Evolutionary conservation across 805 yeast genomes (phyloP), one percentile per base, ranked within the genome.

Genomic region (Starmerella vitae): DNA sequence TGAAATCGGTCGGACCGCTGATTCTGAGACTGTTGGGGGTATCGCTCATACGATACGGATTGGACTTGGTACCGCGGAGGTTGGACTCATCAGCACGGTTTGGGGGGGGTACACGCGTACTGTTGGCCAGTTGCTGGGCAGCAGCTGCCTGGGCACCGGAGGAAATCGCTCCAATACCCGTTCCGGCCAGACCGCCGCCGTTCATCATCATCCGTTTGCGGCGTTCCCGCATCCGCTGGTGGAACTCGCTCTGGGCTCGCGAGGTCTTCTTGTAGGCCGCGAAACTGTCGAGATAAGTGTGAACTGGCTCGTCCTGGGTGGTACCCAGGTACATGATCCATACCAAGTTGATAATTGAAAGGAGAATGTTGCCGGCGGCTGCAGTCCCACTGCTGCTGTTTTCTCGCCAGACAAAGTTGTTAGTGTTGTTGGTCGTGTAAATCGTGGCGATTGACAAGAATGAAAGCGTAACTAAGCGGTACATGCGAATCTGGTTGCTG

Each of bases 311-410:
- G 37, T 81, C 81, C 38, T 82, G 81, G 45, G 88, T 88, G 19
- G 93, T 79, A 21, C 97, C 97, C 56, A 78, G 82, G 60, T 84
- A 86, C 43, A 84, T 65, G 33, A 88, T 66, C 94, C 95, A 91
- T 43, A 81, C 62, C 34, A 86, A 56, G 57, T 91, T 84, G 44
- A 83, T 66, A 58, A 88, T 83, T 14, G 91, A 76, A 33, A 84
- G 63, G 36, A 88, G 64, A 41, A 88, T 81, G 48, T 82, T 78
- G 5, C 98, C 97, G 0, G 97, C 95, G 3, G 93, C 81, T 6
- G 93, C 86, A 20, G 95, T 93, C 37, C 81, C 80, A 44, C 71
- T 67, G 13, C 78, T 71, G 0, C 91, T 66, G 15, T 71, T 69
- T 19, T 63, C 60, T 20, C 73, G 61, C 63, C 88, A 91, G 22